Percentiles rank a stretch among this genome's conserved stretches.
Evolutionary conservation across 2,329 filamentous ascomycete genomes (phyloP).

Genomic region (Pestalotiopsis sp.): DNA sequence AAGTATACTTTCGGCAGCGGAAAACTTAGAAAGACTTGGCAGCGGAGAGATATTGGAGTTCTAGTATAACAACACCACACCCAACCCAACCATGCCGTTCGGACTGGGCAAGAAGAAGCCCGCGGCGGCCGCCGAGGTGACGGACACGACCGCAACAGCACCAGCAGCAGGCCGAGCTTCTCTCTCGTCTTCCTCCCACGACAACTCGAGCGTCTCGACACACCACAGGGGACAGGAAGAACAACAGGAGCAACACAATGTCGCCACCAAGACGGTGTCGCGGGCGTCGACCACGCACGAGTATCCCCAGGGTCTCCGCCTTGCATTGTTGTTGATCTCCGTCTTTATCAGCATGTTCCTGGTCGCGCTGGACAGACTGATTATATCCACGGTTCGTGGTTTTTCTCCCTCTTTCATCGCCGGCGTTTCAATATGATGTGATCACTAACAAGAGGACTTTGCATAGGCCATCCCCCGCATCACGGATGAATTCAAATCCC

Average conservation of each 20-base stretch:
- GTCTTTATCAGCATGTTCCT: constrained; percentile 38
- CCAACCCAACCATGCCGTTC: constrained; percentile 5
- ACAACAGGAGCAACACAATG: not conserved
- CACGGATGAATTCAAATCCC: constrained; percentile 37
- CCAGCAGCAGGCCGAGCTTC: not conserved
- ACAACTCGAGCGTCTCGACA: not conserved
- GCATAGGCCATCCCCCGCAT: constrained; percentile 35
- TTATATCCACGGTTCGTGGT: constrained; percentile 30
- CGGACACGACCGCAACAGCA: not conserved
- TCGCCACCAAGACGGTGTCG: constrained; percentile 8
- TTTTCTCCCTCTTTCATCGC: not conserved
- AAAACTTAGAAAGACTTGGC: not conserved
- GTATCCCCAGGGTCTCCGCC: constrained; percentile 33
- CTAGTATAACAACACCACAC: not conserved
- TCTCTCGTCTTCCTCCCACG: not conserved
- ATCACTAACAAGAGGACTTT: not conserved
- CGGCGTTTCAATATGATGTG: not conserved
- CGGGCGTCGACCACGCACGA: constrained; percentile 19
- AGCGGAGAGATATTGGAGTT: not conserved
- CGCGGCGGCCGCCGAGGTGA: not conserved
- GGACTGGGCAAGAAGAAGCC: constrained; percentile 9
- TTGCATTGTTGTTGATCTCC: constrained; percentile 33
- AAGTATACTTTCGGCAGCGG: too few relatives aligned
- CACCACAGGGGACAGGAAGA: not conserved
- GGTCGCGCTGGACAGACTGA: constrained; percentile 37